phyloP scores from a whole-genome alignment of 2,329 filamentous ascomycete species.

The Macrophomina tecta region DNA sequence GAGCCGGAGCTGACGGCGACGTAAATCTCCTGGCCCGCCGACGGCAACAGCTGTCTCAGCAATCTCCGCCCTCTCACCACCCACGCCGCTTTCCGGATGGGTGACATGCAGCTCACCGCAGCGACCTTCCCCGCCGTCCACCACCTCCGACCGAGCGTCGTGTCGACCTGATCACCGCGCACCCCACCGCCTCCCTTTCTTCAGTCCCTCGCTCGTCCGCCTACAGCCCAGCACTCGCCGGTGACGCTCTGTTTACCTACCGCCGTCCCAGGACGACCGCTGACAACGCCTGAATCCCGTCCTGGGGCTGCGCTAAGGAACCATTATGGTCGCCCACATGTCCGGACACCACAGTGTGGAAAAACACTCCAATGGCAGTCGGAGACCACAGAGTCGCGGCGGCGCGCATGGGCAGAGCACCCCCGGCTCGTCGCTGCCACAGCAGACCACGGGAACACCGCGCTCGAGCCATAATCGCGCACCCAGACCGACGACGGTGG shows the following conservation, averaged over 20 bases:
- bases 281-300: background rate
- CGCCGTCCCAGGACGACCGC: background rate
- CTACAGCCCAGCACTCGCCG: background rate
- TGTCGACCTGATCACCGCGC: background rate
- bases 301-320: background rate
- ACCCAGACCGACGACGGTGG: slow-evolving; percentile 19
- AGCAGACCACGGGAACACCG: slow-evolving; percentile 17
- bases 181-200: background rate
- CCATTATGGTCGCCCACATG: slow-evolving; percentile 25
- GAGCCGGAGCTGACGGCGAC: slow-evolving; percentile 6
- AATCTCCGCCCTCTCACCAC: slow-evolving; percentile 23
- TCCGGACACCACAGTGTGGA: slow-evolving; percentile 24
- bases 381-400: slow-evolving; percentile 26
- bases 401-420: slow-evolving; percentile 6
- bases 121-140: slow-evolving; percentile 20
- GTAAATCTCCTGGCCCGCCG: background rate
- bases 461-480: slow-evolving; percentile 20
- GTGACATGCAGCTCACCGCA: slow-evolving; percentile 28
- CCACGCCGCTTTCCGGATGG: slow-evolving; percentile 26
- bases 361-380: slow-evolving; percentile 23
- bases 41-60: slow-evolving; percentile 1
- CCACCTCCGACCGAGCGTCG: slow-evolving; percentile 3
- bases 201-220: background rate
- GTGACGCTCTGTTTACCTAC: slow-evolving; percentile 5
- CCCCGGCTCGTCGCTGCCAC: slow-evolving; percentile 12